These are phyloP conservation scores for Oxalis stricta DNA, from an alignment of 441 rosid species.

Conservation along the genomic window DNA sequence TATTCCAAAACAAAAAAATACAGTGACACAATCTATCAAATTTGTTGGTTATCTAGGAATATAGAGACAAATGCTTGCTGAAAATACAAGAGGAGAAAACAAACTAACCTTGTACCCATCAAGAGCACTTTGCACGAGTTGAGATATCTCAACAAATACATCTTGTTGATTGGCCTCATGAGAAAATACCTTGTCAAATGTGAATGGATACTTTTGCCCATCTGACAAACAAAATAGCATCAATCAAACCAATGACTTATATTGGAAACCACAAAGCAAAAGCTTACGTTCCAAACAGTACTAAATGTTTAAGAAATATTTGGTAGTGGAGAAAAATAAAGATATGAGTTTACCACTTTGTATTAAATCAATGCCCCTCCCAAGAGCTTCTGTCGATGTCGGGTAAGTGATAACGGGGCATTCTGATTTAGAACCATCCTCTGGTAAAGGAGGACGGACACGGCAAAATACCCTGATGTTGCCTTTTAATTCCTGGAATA, in stretches of 20 bases:
- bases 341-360: conserved; percentile 51
- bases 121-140: conserved; percentile 86
- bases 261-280: neutral
- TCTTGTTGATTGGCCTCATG: conserved; percentile 83
- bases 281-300: neutral
- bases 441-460: conserved; percentile 78
- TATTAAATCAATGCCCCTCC: conserved; percentile 68
- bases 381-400: conserved; percentile 52
- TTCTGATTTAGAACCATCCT: conserved; percentile 59
- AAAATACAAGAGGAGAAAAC: neutral
- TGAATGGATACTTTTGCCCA: conserved; percentile 78
- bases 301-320: neutral
- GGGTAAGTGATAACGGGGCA: conserved; percentile 55
- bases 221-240: conserved; percentile 10
- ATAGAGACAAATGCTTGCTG: neutral
- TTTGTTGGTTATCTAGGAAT: neutral
- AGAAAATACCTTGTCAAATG: conserved; percentile 82
- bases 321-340: neutral
- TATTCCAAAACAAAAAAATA: neutral
- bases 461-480: conserved; percentile 93
- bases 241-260: neutral
- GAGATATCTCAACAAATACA: conserved; percentile 90
- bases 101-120: conserved; percentile 81
- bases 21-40: neutral
- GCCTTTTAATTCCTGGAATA: conserved; percentile 80